These are phyloP conservation scores for Acephala macrosclerotiorum DNA, from an alignment of 2,329 filamentous ascomycete genomes.

Conservation along the genomic window DNA sequence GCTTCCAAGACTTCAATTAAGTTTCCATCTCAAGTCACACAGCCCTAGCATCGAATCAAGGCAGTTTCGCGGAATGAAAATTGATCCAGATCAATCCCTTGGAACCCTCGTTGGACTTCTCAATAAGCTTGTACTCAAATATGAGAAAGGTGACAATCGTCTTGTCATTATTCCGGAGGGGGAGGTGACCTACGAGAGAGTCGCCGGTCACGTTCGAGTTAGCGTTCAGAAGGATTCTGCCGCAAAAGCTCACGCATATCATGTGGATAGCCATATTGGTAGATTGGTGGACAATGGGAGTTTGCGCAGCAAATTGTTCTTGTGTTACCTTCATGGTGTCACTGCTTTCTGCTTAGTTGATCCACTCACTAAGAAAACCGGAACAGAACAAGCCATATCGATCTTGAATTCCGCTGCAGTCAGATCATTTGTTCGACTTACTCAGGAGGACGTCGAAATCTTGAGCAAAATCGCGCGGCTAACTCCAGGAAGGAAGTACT, in stretches of 20 bases:
- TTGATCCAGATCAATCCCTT: conserved; percentile 55
- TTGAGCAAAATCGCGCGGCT: conserved; percentile 47
- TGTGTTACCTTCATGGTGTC: conserved; percentile 60
- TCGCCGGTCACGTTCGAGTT: conserved; percentile 46
- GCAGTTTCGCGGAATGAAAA: conserved; percentile 56
- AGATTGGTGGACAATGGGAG: conserved; percentile 57
- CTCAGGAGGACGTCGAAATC: conserved; percentile 43
- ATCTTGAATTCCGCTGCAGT: conserved; percentile 56
- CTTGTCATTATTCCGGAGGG: conserved; percentile 51
- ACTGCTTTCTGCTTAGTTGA: conserved; percentile 56
- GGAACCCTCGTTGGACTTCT: conserved; percentile 57
- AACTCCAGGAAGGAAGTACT: conserved; percentile 49
- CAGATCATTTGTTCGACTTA: conserved; percentile 54
- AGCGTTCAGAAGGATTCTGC: conserved; percentile 38
- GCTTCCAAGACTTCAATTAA: conserved; percentile 55
- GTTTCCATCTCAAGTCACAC: conserved; percentile 49
- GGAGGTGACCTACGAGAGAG: conserved; percentile 26
- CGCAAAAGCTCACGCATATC: conserved; percentile 50
- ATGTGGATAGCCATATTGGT: conserved; percentile 57
- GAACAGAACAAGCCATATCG: conserved; percentile 61
- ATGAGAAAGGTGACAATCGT: conserved; percentile 38
- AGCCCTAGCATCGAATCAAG: conserved; percentile 48
- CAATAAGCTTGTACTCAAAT: conserved; percentile 56
- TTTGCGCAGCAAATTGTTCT: conserved; percentile 59
- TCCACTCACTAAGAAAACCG: conserved; percentile 48